These are phyloP conservation scores for Sporormia fimetaria DNA, from an alignment of 495 filamentous ascomycete genomes.

Conservation along the genomic window DNA sequence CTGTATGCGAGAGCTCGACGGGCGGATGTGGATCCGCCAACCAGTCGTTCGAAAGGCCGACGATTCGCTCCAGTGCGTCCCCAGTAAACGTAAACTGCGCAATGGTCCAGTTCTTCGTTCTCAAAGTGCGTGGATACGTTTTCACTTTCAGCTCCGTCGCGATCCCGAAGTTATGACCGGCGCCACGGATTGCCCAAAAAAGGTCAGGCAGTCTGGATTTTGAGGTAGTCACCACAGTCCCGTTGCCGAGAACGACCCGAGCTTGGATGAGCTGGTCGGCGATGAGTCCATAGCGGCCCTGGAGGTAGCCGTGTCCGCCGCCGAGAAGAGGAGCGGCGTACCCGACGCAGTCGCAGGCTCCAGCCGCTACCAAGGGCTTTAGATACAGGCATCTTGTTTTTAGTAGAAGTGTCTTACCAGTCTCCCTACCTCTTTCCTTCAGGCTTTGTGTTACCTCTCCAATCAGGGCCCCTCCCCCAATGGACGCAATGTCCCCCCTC, in stretches of 20 bases:
- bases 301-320: conserved; percentile 8
- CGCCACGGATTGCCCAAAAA: conserved; percentile 9
- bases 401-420: background rate
- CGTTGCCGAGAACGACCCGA: conserved; percentile 10
- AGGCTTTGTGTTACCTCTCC: background rate
- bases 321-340: conserved; percentile 1
- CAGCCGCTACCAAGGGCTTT: background rate
- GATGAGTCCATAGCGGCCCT: conserved; percentile 3
- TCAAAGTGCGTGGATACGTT: no score
- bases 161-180: no score
- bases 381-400: background rate
- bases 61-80: no score
- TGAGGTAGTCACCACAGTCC: background rate
- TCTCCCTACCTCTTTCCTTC: conserved; percentile 1
- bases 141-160: no score
- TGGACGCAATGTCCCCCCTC: background rate
- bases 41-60: no score
- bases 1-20: no score
- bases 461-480: background rate
- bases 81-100: no score
- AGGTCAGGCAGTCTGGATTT: background rate
- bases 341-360: conserved; percentile 3
- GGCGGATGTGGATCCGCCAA: no score
- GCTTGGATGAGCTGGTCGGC: background rate
- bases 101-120: no score